Evolutionary conservation across 371 early-diverging fungal species (phyloP).

Genomic region (Mortierella sp.): DNA sequence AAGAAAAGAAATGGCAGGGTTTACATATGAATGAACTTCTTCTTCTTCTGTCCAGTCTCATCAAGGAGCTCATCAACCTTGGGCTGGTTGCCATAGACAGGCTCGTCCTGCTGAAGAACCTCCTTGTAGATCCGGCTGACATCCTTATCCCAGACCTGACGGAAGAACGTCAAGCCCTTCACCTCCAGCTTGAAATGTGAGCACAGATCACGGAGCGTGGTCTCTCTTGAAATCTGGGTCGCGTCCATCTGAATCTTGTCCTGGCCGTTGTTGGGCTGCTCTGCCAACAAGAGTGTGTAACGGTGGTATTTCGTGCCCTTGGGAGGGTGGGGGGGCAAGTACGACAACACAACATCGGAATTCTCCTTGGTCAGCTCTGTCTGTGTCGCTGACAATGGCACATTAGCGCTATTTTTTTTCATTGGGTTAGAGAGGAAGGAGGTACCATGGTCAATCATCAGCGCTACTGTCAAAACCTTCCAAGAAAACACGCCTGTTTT

Average conservation of each 20-base stretch:
- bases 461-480: not conserved
- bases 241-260: slow-evolving; percentile 62
- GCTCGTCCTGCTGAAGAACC: slow-evolving; percentile 68
- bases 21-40: slow-evolving; percentile 53
- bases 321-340: slow-evolving; percentile 88
- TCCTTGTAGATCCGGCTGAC: slow-evolving; percentile 79
- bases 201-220: slow-evolving; percentile 52
- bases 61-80: slow-evolving; percentile 66
- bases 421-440: not conserved
- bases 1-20: not conserved
- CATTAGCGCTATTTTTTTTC: slow-evolving; percentile 66
- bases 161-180: slow-evolving; percentile 76
- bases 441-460: not conserved
- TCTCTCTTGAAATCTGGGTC: slow-evolving; percentile 50
- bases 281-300: slow-evolving; percentile 77
- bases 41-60: slow-evolving; percentile 67
- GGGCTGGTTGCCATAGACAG: slow-evolving; percentile 72
- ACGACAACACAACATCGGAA: slow-evolving; percentile 74
- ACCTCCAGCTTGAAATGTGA: slow-evolving; percentile 34
- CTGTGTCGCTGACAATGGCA: slow-evolving; percentile 72
- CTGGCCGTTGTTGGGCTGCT: slow-evolving; percentile 76
- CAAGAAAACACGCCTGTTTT: too few relatives aligned
- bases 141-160: slow-evolving; percentile 80
- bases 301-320: slow-evolving; percentile 86
- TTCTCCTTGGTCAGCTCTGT: slow-evolving; percentile 52